These are phyloP conservation scores for Microbotryum silenes-acaulis DNA, from an alignment of 1,284 basidiomycete genomes.

Conservation along the genomic window DNA sequence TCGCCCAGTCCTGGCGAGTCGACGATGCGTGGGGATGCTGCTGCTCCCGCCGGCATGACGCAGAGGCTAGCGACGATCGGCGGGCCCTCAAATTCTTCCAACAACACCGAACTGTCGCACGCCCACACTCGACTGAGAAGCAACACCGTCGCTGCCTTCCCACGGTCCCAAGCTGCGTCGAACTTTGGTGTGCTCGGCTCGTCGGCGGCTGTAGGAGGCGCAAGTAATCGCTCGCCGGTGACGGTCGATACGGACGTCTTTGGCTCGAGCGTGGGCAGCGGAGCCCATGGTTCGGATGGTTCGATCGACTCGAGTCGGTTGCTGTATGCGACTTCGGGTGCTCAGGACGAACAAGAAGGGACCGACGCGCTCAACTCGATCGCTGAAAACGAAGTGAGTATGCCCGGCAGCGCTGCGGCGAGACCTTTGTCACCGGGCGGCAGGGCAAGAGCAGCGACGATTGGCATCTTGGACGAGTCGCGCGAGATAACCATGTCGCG, in stretches of 20 bases:
- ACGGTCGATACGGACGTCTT: neutral
- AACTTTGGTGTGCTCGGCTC: neutral
- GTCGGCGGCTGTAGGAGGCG: neutral
- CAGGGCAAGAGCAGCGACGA: constrained; percentile 66
- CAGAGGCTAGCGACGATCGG: constrained; percentile 22
- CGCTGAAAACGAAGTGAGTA: neutral
- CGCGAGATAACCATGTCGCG: constrained; percentile 42
- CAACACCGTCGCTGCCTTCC: constrained; percentile 28
- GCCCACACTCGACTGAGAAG: constrained; percentile 14
- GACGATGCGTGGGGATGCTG: neutral
- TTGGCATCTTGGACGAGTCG: constrained; percentile 76
- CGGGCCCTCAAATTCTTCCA: constrained; percentile 4
- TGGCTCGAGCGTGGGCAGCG: neutral
- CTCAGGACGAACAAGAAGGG: too few relatives aligned
- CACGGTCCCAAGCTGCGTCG: neutral
- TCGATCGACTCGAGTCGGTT: constrained; percentile 22
- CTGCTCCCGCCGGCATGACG: constrained; percentile 10
- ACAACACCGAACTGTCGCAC: neutral
- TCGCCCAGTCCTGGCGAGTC: too few relatives aligned
- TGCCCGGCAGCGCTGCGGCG: neutral
- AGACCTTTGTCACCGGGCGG: neutral
- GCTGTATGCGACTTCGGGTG: constrained; percentile 21
- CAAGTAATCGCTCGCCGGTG: neutral
- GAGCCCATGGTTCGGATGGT: constrained; percentile 1
- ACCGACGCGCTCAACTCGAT: constrained; percentile 9